These are phyloP conservation scores for Yarrowia sp. DNA, from an alignment of 805 yeast genomes.

Conservation along the genomic window DNA sequence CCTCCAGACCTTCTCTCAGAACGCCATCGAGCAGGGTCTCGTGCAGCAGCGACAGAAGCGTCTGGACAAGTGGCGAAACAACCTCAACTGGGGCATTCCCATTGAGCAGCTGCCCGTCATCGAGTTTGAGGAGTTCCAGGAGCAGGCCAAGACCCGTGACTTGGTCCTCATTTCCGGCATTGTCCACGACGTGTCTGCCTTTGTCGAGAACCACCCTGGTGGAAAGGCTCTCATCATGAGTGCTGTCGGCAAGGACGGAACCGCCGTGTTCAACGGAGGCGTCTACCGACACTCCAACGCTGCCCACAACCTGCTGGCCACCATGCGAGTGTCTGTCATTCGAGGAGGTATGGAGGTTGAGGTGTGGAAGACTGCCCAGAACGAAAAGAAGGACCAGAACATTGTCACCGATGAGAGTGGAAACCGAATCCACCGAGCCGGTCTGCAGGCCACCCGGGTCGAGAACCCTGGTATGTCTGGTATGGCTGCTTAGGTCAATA, in stretches of 20 bases:
- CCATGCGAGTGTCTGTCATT: conserved; percentile 87
- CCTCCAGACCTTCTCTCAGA: conserved; percentile 53
- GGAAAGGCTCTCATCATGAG: conserved; percentile 74
- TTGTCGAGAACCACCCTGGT: conserved; percentile 91
- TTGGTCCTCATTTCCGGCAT: conserved; percentile 84
- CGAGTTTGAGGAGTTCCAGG: conserved; percentile 52
- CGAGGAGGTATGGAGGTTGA: conserved; percentile 78
- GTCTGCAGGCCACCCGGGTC: conserved; percentile 54
- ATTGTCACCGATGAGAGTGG: conserved; percentile 54
- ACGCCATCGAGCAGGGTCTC: conserved; percentile 63
- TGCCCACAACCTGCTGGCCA: conserved; percentile 83
- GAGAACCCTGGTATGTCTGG: conserved; percentile 50
- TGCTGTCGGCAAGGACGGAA: conserved; percentile 89
- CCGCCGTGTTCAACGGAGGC: conserved; percentile 92
- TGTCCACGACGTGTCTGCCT: conserved; percentile 90
- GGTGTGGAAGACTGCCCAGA: conserved; percentile 73
- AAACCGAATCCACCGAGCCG: conserved; percentile 55
- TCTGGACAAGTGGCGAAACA: conserved; percentile 70
- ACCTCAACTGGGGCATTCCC: conserved; percentile 91
- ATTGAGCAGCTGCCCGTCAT: conserved; percentile 77
- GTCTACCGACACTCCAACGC: conserved; percentile 92
- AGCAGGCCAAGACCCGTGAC: conserved; percentile 51
- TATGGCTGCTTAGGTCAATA: conserved; percentile 49
- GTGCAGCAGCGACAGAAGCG: conserved; percentile 81
- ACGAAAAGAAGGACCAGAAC: conserved; percentile 61